Conservation (phyloP, 2,329 filamentous ascomycete species). For the Thielaviopsis punctulata region DNA sequence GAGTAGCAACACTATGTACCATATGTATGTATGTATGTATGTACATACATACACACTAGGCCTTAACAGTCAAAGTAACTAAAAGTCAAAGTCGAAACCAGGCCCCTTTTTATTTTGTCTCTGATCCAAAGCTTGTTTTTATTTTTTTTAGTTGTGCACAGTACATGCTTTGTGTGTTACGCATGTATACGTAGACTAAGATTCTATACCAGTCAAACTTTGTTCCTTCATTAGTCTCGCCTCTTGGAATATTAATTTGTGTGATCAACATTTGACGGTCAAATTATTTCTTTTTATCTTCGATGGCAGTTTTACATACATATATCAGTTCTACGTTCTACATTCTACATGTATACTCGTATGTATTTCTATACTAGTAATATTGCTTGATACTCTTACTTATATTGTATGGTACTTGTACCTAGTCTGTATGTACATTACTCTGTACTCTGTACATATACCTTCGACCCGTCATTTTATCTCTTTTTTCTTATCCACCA, state of each 20-base stretch:
- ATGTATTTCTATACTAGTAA: no score
- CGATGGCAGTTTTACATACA: no score
- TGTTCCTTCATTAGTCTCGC: no score
- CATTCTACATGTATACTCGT: no score
- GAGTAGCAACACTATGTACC: not conserved
- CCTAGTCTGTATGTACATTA: not conserved
- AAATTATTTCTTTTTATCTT: no score
- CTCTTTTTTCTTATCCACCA: not conserved
- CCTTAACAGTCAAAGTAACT: not conserved
- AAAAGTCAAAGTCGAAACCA: not conserved
- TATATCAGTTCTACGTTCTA: no score
- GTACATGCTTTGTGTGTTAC: no score
- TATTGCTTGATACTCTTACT: not conserved
- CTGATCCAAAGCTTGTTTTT: not conserved
- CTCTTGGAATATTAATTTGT: no score
- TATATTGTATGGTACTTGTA: slow-evolving; percentile 1
- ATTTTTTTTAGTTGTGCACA: not conserved
- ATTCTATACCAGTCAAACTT: not conserved
- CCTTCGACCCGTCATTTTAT: no score
- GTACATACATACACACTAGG: not conserved
- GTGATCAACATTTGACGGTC: no score
- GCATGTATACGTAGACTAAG: no score
- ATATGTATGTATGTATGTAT: not conserved
- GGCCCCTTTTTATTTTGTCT: not conserved
- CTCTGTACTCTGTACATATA: not conserved